Evolutionary conservation across 78 protist species (phyloP).

Genomic region (Salpingoeca rosetta): DNA sequence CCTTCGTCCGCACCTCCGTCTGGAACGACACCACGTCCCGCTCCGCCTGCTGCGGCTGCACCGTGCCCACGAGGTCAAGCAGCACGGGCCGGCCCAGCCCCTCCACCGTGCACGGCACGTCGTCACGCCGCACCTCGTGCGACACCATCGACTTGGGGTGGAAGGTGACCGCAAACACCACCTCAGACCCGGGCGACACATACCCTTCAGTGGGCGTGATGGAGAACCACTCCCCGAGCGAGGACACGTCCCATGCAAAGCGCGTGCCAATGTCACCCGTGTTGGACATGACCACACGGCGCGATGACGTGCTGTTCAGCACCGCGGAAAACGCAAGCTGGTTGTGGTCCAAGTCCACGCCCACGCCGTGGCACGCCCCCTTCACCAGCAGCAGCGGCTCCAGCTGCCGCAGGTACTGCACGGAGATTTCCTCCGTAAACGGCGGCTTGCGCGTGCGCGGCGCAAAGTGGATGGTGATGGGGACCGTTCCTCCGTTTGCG

Average conservation of each 20-base stretch:
- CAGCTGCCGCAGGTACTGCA: neutral
- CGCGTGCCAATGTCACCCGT: constrained; percentile 55
- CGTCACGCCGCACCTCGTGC: constrained; percentile 18
- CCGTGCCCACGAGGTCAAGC: constrained; percentile 38
- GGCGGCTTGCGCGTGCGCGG: constrained; percentile 25
- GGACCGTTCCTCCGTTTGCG: too few relatives aligned
- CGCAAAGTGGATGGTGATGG: constrained; percentile 16
- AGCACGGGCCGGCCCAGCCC: constrained; percentile 12
- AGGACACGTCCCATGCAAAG: constrained; percentile 27
- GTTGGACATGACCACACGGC: constrained; percentile 40
- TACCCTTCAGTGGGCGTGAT: constrained; percentile 41
- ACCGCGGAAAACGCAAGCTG: constrained; percentile 51
- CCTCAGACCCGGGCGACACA: constrained; percentile 46
- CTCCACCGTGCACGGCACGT: constrained; percentile 12
- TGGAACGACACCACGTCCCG: constrained; percentile 4
- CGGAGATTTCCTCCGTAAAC: constrained; percentile 17
- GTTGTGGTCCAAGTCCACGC: constrained; percentile 39
- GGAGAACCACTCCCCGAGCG: constrained; percentile 20
- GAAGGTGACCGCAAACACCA: constrained; percentile 35
- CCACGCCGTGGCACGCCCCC: constrained; percentile 57
- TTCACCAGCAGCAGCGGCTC: constrained; percentile 21
- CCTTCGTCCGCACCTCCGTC: constrained; percentile 34
- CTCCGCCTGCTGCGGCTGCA: constrained; percentile 11
- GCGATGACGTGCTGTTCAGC: constrained; percentile 19
- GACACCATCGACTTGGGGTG: neutral